Conservation (phyloP, 2,329 filamentous ascomycete species). For the Colletotrichum theobromicola region DNA sequence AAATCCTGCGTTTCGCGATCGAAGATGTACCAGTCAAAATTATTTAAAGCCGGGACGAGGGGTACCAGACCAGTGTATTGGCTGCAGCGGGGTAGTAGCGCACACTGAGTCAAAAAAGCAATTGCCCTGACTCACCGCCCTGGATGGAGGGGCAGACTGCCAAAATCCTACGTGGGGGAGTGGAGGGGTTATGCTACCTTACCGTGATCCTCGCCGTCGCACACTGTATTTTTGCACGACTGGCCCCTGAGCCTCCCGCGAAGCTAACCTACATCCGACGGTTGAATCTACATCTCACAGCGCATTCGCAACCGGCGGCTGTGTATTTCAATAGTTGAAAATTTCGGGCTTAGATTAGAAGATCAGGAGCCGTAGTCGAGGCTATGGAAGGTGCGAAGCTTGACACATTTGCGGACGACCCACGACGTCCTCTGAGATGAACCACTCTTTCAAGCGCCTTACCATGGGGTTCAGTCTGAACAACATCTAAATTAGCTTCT, state of each 20-base stretch:
- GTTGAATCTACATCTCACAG: not conserved
- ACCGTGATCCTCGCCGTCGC: not conserved
- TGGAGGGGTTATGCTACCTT: conserved; percentile 2
- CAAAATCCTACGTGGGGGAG: conserved; percentile 5
- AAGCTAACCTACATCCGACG: not conserved
- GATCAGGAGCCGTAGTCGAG: not conserved
- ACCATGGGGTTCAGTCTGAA: not conserved
- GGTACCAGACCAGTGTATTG: conserved; percentile 17
- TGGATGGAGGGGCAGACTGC: conserved; percentile 16
- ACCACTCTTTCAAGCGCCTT: not conserved
- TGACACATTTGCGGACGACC: not conserved
- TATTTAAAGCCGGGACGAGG: conserved; percentile 9
- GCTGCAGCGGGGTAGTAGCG: conserved; percentile 16
- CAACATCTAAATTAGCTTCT: not conserved
- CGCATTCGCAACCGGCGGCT: no score
- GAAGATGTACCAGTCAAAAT: conserved; percentile 13
- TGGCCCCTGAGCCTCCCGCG: not conserved
- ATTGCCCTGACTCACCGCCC: conserved; percentile 21
- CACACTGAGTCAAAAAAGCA: conserved; percentile 14
- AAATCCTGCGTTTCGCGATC: conserved; percentile 8
- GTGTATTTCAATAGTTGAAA: no score
- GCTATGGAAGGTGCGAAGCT: not conserved
- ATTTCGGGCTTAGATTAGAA: not conserved
- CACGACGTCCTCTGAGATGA: not conserved
- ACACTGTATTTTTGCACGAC: not conserved